Evolutionary conservation across 441 rosid genomes (phyloP).

Genomic region (Corymbia citriodora): DNA sequence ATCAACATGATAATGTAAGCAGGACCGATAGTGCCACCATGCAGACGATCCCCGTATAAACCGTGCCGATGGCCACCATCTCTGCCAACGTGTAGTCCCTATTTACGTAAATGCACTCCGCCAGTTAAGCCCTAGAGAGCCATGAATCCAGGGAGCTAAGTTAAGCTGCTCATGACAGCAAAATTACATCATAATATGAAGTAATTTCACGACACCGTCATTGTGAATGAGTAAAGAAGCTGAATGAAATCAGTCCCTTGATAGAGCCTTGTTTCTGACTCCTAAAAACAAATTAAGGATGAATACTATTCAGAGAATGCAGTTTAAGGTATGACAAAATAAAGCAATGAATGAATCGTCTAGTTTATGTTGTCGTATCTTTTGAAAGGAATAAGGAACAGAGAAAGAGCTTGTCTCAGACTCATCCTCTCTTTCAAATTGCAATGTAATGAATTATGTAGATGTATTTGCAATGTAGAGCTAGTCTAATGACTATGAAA

Average conservation of each 20-base stretch:
- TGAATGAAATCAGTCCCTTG: background rate
- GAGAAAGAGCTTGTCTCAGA: background rate
- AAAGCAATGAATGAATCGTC: background rate
- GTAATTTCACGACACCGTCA: background rate
- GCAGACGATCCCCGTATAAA: too few relatives aligned
- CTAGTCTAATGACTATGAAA: background rate
- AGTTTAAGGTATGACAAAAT: background rate
- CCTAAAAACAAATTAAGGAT: background rate
- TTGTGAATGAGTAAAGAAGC: background rate
- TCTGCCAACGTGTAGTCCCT: too few relatives aligned
- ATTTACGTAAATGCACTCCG: background rate
- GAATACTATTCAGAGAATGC: background rate
- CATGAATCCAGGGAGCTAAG: background rate
- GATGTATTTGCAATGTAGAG: background rate
- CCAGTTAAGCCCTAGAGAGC: background rate
- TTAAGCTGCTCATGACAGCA: background rate
- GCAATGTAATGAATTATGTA: background rate
- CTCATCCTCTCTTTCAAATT: background rate
- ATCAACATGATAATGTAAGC: too few relatives aligned
- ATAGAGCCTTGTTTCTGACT: background rate
- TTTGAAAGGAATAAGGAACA: background rate
- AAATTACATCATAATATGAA: background rate
- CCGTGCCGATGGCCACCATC: too few relatives aligned
- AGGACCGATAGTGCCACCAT: too few relatives aligned
- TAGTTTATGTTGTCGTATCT: background rate